Evolutionary conservation across 108 stramenopile species (phyloP).

Genomic region (Poteriospumella lacustris): DNA sequence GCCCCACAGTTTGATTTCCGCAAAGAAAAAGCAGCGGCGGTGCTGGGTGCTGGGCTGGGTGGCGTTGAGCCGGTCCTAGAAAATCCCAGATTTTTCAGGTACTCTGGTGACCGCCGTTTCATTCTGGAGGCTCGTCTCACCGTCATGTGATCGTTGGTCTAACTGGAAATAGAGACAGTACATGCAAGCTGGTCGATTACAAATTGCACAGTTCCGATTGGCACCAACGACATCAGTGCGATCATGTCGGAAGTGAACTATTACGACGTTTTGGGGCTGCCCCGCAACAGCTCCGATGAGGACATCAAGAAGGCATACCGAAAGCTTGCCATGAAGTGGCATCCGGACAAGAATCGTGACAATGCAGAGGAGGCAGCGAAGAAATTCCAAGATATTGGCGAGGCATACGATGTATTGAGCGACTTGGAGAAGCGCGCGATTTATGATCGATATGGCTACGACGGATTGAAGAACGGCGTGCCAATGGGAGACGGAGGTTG

Average conservation of each 20-base stretch:
- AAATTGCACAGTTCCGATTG: too few species aligned
- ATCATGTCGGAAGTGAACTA: slow-evolving; percentile 33
- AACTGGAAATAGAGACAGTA: too few species aligned
- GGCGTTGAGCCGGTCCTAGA: too few species aligned
- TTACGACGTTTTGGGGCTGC: slow-evolving; percentile 46
- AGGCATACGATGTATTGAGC: slow-evolving; percentile 89
- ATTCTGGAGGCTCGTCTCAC: too few species aligned
- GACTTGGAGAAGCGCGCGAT: slow-evolving; percentile 86
- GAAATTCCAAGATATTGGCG: slow-evolving; percentile 85
- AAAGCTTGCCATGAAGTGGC: slow-evolving; percentile 67
- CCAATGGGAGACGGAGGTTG: slow-evolving; percentile 50
- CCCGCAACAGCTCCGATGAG: slow-evolving; percentile 23
- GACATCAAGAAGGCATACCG: slow-evolving; percentile 83
- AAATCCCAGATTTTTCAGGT: too few species aligned
- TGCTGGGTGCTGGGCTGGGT: too few species aligned
- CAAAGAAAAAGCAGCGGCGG: too few species aligned
- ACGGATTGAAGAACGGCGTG: slow-evolving; percentile 89
- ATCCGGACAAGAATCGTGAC: slow-evolving; percentile 84
- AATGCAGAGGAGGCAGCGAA: slow-evolving; percentile 59
- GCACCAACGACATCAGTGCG: not conserved
- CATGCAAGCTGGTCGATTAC: too few species aligned
- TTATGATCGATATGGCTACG: slow-evolving; percentile 92
- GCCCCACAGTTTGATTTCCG: too few species aligned
- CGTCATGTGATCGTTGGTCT: too few species aligned
- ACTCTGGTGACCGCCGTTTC: too few species aligned